Conservation (phyloP, 2,329 filamentous ascomycete genomes). For the Aureobasidium namibiae region DNA sequence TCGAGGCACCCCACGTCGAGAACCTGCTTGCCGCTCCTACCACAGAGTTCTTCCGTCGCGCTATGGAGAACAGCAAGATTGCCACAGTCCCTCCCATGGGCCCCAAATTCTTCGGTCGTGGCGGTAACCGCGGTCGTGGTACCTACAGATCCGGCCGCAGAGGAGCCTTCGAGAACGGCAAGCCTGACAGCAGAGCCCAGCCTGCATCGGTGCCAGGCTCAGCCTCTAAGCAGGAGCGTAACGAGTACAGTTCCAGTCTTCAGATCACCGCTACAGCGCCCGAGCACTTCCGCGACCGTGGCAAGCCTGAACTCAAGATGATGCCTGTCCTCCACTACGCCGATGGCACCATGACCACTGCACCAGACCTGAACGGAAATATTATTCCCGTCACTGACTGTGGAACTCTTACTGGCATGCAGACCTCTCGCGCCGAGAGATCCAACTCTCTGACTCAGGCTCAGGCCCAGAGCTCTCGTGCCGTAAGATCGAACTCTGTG, state of each 20-base stretch:
- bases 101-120: not conserved
- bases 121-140: not conserved
- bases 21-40: conserved; percentile 7
- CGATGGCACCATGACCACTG: conserved; percentile 2
- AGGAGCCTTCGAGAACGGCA: not conserved
- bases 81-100: not conserved
- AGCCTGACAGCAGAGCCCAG: not conserved
- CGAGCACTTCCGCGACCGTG: not conserved
- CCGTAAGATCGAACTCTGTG: not conserved
- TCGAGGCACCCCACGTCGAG: conserved; percentile 9
- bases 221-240: not conserved
- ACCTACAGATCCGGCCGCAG: not conserved
- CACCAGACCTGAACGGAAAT: not conserved
- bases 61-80: not conserved
- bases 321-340: not conserved
- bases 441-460: not conserved
- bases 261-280: not conserved
- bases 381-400: not conserved
- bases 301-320: not conserved
- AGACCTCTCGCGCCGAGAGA: not conserved
- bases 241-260: not conserved
- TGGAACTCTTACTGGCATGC: not conserved
- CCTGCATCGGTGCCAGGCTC: not conserved
- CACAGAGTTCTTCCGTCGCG: not conserved
- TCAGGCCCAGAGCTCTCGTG: not conserved